These are phyloP conservation scores for Tolypocladium tundrense DNA, from an alignment of 2,329 filamentous ascomycete species.

Conservation along the genomic window DNA sequence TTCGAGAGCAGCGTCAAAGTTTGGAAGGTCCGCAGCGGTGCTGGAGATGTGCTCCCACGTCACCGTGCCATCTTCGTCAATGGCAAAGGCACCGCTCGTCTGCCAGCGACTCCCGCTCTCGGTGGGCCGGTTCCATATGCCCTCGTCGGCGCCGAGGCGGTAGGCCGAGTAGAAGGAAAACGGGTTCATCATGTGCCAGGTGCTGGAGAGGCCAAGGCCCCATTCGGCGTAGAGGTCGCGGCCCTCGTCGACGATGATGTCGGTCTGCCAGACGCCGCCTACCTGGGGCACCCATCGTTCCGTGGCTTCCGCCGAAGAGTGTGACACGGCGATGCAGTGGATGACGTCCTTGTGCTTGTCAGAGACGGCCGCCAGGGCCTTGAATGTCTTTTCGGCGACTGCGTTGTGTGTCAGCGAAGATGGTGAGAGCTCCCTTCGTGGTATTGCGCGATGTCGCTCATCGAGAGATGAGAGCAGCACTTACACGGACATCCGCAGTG, in stretches of 20 bases:
- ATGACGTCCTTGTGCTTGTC: conserved; percentile 34
- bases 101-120: conserved; percentile 62
- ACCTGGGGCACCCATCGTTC: conserved; percentile 46
- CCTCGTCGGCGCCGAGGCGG: conserved; percentile 48
- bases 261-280: conserved; percentile 45
- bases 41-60: conserved; percentile 19
- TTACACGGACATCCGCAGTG: conserved; percentile 68
- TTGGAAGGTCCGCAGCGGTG: conserved; percentile 20
- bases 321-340: conserved; percentile 52
- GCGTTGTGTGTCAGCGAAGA: background rate
- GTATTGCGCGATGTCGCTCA: background rate
- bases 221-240: conserved; percentile 53
- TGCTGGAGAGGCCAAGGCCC: conserved; percentile 52
- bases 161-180: conserved; percentile 46
- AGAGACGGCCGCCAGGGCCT: conserved; percentile 40
- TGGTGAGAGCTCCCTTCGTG: background rate
- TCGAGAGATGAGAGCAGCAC: conserved; percentile 7
- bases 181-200: conserved; percentile 54
- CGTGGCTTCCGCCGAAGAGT: conserved; percentile 42
- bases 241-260: conserved; percentile 49
- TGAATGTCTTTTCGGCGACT: conserved; percentile 62
- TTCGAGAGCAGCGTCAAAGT: conserved; percentile 17
- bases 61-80: conserved; percentile 20
- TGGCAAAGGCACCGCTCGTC: conserved; percentile 52
- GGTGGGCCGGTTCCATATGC: conserved; percentile 55